These are phyloP conservation scores for Intubia oerlemansii DNA, from an alignment of 2,329 filamentous ascomycete genomes.

Conservation along the genomic window DNA sequence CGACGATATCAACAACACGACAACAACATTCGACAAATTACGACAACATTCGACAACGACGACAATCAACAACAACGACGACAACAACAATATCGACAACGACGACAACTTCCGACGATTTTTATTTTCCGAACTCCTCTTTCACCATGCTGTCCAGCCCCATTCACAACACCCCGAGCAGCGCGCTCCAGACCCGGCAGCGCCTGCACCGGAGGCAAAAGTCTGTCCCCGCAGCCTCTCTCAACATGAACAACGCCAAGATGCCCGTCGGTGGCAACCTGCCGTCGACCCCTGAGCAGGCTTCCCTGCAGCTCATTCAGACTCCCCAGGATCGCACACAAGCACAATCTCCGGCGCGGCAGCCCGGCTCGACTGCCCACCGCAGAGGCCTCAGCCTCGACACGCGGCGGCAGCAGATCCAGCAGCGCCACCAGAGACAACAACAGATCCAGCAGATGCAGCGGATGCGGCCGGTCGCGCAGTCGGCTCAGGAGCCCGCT, in stretches of 20 bases:
- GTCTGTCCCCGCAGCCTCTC: slow-evolving; percentile 52
- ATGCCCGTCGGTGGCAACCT: background rate
- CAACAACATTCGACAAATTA: no score
- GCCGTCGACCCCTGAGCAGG: slow-evolving; percentile 1
- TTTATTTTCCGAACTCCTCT: slow-evolving; percentile 10
- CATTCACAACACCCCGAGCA: slow-evolving; percentile 30
- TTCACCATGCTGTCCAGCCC: slow-evolving; percentile 18
- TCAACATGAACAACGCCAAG: background rate
- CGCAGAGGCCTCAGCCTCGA: slow-evolving; percentile 74
- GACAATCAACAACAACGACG: slow-evolving; percentile 4
- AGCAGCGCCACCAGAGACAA: slow-evolving; percentile 10
- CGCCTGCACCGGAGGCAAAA: slow-evolving; percentile 70
- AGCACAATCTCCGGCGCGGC: slow-evolving; percentile 7
- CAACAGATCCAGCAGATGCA: slow-evolving; percentile 8
- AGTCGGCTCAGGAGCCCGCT: slow-evolving; percentile 11
- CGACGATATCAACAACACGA: slow-evolving; percentile 2
- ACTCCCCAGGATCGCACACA: slow-evolving; percentile 2
- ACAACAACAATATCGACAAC: slow-evolving; percentile 4
- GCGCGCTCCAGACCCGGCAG: slow-evolving; percentile 44
- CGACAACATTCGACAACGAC: slow-evolving; percentile 5
- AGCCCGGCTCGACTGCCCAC: slow-evolving; percentile 30
- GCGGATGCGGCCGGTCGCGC: slow-evolving; percentile 11
- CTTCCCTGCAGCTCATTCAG: slow-evolving; percentile 12
- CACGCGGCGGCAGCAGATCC: slow-evolving; percentile 38
- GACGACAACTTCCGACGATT: slow-evolving; percentile 3